Evolutionary conservation across 2,329 filamentous ascomycete species (phyloP).

Genomic region (Phoma herbarum): DNA sequence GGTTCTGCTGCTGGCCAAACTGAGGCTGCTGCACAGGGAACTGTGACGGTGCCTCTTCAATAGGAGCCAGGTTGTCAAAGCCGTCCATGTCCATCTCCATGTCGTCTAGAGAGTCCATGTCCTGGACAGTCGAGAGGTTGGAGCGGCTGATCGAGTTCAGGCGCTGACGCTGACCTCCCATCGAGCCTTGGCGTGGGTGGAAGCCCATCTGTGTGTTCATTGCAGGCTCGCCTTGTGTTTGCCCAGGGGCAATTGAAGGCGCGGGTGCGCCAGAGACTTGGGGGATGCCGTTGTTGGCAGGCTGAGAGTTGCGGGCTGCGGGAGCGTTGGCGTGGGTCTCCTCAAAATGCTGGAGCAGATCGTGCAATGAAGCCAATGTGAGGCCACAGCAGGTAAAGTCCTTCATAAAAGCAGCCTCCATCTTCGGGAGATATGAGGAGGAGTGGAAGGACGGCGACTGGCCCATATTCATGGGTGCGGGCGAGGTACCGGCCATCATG

Average conservation of each 20-base stretch:
- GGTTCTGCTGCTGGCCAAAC: slow-evolving; percentile 63
- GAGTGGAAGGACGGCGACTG: slow-evolving; percentile 97
- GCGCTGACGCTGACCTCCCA: slow-evolving; percentile 49
- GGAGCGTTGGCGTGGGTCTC: slow-evolving; percentile 84
- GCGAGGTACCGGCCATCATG: slow-evolving; percentile 96
- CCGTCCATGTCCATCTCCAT: slow-evolving; percentile 97
- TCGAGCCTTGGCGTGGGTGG: slow-evolving; percentile 52
- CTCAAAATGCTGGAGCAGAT: slow-evolving; percentile 95
- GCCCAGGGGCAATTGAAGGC: slow-evolving; percentile 55
- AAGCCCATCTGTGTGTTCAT: slow-evolving; percentile 51
- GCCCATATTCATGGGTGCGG: slow-evolving; percentile 72
- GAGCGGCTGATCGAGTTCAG: slow-evolving; percentile 52
- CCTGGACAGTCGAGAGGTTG: slow-evolving; percentile 55
- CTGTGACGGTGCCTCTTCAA: slow-evolving; percentile 74
- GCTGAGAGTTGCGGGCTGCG: slow-evolving; percentile 59
- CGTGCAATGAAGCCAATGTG: slow-evolving; percentile 89
- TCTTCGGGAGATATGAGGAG: slow-evolving; percentile 93
- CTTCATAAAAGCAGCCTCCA: slow-evolving; percentile 97
- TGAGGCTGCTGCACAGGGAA: slow-evolving; percentile 63
- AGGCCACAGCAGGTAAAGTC: slow-evolving; percentile 96
- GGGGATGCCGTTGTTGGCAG: slow-evolving; percentile 55
- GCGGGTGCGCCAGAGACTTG: slow-evolving; percentile 39
- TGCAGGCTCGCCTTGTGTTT: slow-evolving; percentile 51
- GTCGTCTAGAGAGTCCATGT: slow-evolving; percentile 87
- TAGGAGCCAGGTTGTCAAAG: slow-evolving; percentile 73